Conservation (phyloP, 495 filamentous ascomycete species). For the Podospora comata region DNA sequence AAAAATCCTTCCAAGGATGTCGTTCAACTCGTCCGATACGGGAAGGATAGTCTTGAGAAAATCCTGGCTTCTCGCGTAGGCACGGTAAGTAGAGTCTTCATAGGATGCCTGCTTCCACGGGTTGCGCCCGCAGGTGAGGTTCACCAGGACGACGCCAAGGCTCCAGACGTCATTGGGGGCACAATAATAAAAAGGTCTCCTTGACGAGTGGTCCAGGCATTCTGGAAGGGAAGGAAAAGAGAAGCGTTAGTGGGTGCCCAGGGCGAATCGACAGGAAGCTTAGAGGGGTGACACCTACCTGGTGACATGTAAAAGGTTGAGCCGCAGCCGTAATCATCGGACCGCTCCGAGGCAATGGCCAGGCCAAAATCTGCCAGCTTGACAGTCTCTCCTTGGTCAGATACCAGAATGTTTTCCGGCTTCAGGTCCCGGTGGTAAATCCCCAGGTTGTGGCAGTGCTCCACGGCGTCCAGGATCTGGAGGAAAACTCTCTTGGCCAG, state of each 20-base stretch:
- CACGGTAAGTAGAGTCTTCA: conserved; percentile 93
- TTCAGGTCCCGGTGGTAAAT: conserved; percentile 98
- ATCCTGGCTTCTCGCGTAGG: conserved; percentile 77
- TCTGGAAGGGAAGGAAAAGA: conserved; percentile 52
- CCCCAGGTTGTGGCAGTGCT: conserved; percentile 85
- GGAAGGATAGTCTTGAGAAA: conserved; percentile 94
- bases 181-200: conserved; percentile 81
- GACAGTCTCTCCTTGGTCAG: conserved; percentile 79
- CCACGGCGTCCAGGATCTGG: conserved; percentile 96
- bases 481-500: conserved; percentile 86
- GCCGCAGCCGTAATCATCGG: conserved; percentile 94
- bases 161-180: conserved; percentile 98
- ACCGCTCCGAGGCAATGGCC: conserved; percentile 76
- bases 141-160: conserved; percentile 94
- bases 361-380: conserved; percentile 98
- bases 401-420: conserved; percentile 96
- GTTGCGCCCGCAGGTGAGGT: conserved; percentile 96
- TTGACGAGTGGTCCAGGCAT: conserved; percentile 83
- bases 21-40: conserved; percentile 83
- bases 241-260: conserved; percentile 29
- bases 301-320: conserved; percentile 99
- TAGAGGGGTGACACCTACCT: conserved; percentile 58
- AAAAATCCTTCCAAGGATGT: conserved; percentile 85
- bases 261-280: conserved; percentile 4
- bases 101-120: conserved; percentile 94